phyloP scores from a whole-genome alignment of 306 rosid species.

The Sophora flavescens region DNA sequence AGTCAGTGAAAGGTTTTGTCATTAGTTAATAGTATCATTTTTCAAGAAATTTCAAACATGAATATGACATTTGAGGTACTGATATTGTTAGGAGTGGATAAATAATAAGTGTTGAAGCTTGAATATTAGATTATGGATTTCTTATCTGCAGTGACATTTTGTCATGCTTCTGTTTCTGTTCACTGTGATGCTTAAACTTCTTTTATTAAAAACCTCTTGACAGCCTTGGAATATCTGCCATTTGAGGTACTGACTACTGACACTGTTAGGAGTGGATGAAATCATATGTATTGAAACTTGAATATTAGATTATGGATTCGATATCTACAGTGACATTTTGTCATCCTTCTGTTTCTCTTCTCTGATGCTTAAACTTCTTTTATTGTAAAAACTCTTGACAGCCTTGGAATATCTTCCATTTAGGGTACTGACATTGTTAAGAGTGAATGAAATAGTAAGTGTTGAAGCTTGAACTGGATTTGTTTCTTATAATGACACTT shows the following conservation, averaged over 20 bases:
- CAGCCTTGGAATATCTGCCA: background rate
- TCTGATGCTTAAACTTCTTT: background rate
- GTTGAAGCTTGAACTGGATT: background rate
- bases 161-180: conserved; percentile 12
- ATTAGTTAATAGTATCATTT: background rate
- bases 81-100: conserved; percentile 7
- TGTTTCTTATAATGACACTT: background rate
- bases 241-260: background rate
- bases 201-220: background rate
- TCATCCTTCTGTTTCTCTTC: conserved; percentile 11
- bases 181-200: background rate
- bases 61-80: background rate
- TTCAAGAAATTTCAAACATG: background rate
- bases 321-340: background rate
- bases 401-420: background rate
- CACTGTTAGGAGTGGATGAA: conserved; percentile 3
- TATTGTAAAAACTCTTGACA: background rate
- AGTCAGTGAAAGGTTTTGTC: conserved; percentile 10
- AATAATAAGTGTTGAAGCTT: background rate
- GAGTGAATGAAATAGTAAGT: background rate
- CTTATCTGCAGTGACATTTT: background rate
- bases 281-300: background rate
- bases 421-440: background rate
- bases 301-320: background rate
- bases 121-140: conserved; percentile 4